Percentiles rank a stretch among this genome's conserved stretches.
Conservation (phyloP, 352 stramenopile genomes). For the Phytophthora chlamydospora region DNA sequence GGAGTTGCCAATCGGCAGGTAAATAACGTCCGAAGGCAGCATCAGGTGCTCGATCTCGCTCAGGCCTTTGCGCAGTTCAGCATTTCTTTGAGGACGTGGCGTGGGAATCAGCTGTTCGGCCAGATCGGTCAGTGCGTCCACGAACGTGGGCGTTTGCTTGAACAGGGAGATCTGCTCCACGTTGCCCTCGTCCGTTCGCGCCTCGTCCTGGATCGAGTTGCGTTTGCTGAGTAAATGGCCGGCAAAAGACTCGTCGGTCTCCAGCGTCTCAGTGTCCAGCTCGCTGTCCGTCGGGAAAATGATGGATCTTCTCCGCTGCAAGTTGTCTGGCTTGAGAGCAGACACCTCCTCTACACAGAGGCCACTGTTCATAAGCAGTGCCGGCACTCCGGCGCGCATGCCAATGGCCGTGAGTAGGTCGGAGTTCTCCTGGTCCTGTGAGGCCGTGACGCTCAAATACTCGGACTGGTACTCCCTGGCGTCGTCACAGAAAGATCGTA, state of each 20-base stretch:
- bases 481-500: slow-evolving; percentile 85
- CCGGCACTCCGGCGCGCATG: slow-evolving; percentile 65
- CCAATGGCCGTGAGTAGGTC: slow-evolving; percentile 73
- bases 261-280: slow-evolving; percentile 34
- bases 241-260: slow-evolving; percentile 65
- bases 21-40: slow-evolving; percentile 78
- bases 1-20: slow-evolving; percentile 78
- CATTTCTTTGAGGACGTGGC: slow-evolving; percentile 51
- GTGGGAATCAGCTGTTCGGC: slow-evolving; percentile 67
- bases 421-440: slow-evolving; percentile 63
- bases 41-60: slow-evolving; percentile 53
- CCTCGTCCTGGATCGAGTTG: slow-evolving; percentile 60
- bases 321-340: slow-evolving; percentile 46
- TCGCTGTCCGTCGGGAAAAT: slow-evolving; percentile 68
- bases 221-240: slow-evolving; percentile 58
- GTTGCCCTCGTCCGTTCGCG: slow-evolving; percentile 64
- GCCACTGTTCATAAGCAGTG: slow-evolving; percentile 77
- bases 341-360: slow-evolving; percentile 75
- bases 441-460: slow-evolving; percentile 71
- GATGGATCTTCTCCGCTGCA: slow-evolving; percentile 57
- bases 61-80: slow-evolving; percentile 54
- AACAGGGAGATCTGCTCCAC: slow-evolving; percentile 68
- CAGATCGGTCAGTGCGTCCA: slow-evolving; percentile 69
- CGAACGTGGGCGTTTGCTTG: slow-evolving; percentile 74
- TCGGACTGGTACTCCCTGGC: slow-evolving; percentile 73